A percentile compares a stretch with the other conserved stretches of the same genome.
phyloP scores from a whole-genome alignment of 768 basidiomycete species.

The Boletus vermiculosoides region DNA sequence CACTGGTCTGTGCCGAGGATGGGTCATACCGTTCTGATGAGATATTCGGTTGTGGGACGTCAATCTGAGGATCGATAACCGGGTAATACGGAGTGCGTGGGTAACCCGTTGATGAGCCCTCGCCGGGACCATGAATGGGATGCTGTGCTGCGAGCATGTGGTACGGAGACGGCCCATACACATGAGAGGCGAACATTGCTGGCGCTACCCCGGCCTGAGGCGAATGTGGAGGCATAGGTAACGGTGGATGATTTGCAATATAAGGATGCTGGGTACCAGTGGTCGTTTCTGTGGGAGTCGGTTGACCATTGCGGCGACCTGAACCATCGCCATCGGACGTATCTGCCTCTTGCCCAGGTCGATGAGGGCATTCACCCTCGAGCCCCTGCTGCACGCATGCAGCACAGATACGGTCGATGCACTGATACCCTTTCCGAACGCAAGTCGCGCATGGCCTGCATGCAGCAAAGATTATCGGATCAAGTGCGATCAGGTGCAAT shows the following conservation, averaged over 20 bases:
- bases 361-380: slow-evolving; percentile 47
- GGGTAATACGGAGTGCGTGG: slow-evolving; percentile 37
- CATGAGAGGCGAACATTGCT: slow-evolving; percentile 24
- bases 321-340: slow-evolving; percentile 27
- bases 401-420: slow-evolving; percentile 49
- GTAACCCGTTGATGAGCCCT: slow-evolving; percentile 28
- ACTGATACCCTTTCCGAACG: slow-evolving; percentile 50
- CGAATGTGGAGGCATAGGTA: slow-evolving; percentile 14
- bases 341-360: slow-evolving; percentile 22
- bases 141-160: slow-evolving; percentile 28
- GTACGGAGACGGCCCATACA: slow-evolving; percentile 31
- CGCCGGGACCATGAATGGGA: slow-evolving; percentile 15
- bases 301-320: slow-evolving; percentile 1
- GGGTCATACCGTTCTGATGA: slow-evolving; percentile 36
- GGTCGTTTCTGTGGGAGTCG: not conserved
- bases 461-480: slow-evolving; percentile 8
- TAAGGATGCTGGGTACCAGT: slow-evolving; percentile 13
- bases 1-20: slow-evolving; percentile 15
- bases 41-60: slow-evolving; percentile 30
- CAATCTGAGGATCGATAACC: slow-evolving; percentile 40
- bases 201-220: slow-evolving; percentile 19
- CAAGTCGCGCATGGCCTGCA: slow-evolving; percentile 51
- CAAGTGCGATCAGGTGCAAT: slow-evolving; percentile 1
- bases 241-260: slow-evolving; percentile 7
- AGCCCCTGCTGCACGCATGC: slow-evolving; percentile 45